Evolutionary conservation across 371 early-diverging fungal species (phyloP), one percentile per base, ranked within the genome.

Genomic region (Mortierella sp.): DNA sequence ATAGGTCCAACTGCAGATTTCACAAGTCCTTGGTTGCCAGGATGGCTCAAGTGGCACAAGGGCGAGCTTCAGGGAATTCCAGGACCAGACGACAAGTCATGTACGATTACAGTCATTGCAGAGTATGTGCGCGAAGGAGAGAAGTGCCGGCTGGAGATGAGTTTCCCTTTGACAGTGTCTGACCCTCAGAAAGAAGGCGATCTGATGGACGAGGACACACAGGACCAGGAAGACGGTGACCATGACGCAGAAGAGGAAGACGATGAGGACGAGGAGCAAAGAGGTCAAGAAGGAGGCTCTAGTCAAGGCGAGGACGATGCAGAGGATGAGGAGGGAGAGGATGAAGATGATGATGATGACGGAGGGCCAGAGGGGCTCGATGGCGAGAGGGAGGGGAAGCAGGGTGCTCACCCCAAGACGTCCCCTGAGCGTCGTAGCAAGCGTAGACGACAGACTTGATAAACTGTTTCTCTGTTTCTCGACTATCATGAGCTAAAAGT

Each of bases 41-140:
- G 82, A 50, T 94, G 94, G 94, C 87, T 94, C 37, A 80, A 86
- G 64, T 94, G 94, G 94, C 88, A 91, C 46, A 88, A 90, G 82
- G 91, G 91, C 77, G 79, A 89, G 37, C 83, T 94, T 21, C 83
- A 87, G 0, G 94, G 94, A 0, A 82, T 89, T 43, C 93, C 94
- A 8, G 88, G 88, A 16, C 78, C 88, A 3, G 89, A 90, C 54
- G 90, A 91, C 67, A 61, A 83, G 57, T 84, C 80, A 6, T 89
- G 89, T 76, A 80, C 85, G 26, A 90, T 92, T 69, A 90, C 82
- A 3, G 90, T 90, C 0, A 75, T 91, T 48, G 92, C 92, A 46
- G 91, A 88, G 78, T 92, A 92, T 78, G 86, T 90, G 75, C 92
- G 92, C 57, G 92, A 92, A 64, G 88, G 83, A 14, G 77, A 86